These are phyloP conservation scores for Huntiella omanensis DNA, from an alignment of 2,329 filamentous ascomycete genomes.

Conservation along the genomic window DNA sequence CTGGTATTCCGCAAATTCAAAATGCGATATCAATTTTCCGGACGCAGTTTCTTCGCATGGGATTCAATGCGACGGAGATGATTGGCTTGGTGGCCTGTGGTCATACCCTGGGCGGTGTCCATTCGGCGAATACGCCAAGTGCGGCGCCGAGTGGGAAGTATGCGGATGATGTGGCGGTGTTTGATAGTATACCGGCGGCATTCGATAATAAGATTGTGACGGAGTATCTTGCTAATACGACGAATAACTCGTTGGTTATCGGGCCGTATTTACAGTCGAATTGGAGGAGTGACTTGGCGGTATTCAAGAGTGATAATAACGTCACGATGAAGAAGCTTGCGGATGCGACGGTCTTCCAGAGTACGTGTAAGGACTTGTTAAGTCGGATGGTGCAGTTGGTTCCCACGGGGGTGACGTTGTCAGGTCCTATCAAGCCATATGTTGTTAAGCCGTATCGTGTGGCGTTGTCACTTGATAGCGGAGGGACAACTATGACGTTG, in stretches of 20 bases:
- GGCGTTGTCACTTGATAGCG: conserved; percentile 32
- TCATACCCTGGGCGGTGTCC: conserved; percentile 41
- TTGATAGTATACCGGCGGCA: conserved; percentile 28
- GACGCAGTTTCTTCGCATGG: conserved; percentile 37
- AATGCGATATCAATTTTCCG: conserved; percentile 32
- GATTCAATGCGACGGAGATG: conserved; percentile 37
- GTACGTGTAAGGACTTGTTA: conserved; percentile 30
- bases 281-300: conserved; percentile 34
- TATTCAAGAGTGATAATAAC: conserved; percentile 37
- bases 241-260: conserved; percentile 34
- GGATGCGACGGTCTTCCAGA: conserved; percentile 25
- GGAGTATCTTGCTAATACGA: conserved; percentile 35
- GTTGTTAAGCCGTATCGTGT: conserved; percentile 39
- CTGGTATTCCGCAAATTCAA: conserved; percentile 37
- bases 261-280: conserved; percentile 26
- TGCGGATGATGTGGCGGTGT: conserved; percentile 23
- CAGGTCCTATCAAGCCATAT: conserved; percentile 34
- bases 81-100: conserved; percentile 42
- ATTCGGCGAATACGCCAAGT: conserved; percentile 31
- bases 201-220: conserved; percentile 40
- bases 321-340: conserved; percentile 31
- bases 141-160: conserved; percentile 28
- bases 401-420: conserved; percentile 29
- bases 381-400: conserved; percentile 45
- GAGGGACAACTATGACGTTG: conserved; percentile 28